phyloP scores from a whole-genome alignment of 176 grass and related monocot species.

The Cocos nucifera region DNA sequence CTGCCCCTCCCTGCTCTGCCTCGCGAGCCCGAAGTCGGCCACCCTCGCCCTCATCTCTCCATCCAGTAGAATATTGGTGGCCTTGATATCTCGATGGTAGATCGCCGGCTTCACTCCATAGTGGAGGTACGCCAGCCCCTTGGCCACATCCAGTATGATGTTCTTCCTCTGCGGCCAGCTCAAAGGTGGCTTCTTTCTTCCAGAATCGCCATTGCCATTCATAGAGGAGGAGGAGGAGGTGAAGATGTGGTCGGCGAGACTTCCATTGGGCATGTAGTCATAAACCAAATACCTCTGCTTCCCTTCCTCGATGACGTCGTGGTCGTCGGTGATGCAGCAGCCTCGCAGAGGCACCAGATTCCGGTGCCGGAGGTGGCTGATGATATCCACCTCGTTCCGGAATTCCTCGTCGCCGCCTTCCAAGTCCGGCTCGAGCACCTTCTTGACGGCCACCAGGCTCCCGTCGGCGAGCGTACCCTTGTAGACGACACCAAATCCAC shows the following conservation, averaged over 20 bases:
- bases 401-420: constrained; percentile 80
- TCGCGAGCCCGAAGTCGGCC: constrained; percentile 76
- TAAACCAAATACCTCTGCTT: constrained; percentile 82
- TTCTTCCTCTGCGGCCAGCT: constrained; percentile 51
- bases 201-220: not conserved
- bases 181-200: constrained; percentile 4
- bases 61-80: constrained; percentile 84
- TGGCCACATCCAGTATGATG: constrained; percentile 68
- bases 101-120: constrained; percentile 86
- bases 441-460: constrained; percentile 62
- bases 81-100: constrained; percentile 89
- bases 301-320: constrained; percentile 35
- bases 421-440: constrained; percentile 59
- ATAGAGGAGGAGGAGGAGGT: not conserved
- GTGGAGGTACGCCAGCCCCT: constrained; percentile 80
- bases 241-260: constrained; percentile 72
- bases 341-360: constrained; percentile 79
- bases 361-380: constrained; percentile 80
- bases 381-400: constrained; percentile 91
- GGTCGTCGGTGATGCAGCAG: constrained; percentile 55
- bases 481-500: constrained; percentile 81
- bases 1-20: constrained; percentile 77
- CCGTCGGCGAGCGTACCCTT: constrained; percentile 60
- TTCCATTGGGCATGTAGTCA: constrained; percentile 94
- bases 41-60: constrained; percentile 57